Evolutionary conservation across 2,329 filamentous ascomycete species (phyloP), one percentile per base, ranked within the genome.

Genomic region (Fusarium praegraminearum): DNA sequence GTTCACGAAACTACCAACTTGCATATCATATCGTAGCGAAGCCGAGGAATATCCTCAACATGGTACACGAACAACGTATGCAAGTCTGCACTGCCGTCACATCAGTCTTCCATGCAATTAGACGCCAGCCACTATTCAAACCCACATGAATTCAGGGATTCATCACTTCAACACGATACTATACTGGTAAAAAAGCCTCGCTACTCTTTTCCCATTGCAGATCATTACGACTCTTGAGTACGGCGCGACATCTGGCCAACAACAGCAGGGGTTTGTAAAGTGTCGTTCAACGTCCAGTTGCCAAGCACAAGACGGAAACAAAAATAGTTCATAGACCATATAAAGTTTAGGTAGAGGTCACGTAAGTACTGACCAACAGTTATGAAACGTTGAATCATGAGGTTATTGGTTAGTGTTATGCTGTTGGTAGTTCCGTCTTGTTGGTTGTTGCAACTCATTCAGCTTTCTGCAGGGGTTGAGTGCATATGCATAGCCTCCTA

Each of bases 321-420:
- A 51, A 50, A 54, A 67, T 64, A 60, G 49, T 24, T 26, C 5
- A 12, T n/a, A 33, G 30, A 10, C 16, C 8, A 36, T 12, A 40
- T 38, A 63, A 54, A 26, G 60, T 51, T 47, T 24, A 50, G 35
- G 24, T 40, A 10, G 12, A 55, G 24, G 33, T 40, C 36, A 13
- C 30, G 43, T 20, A 65, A 55, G 26, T 44, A 24, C 33, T 22
- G 55, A 26, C 50, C 63, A 7, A 35, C 57, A 59, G 43, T 40
- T 57, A 47, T 52, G 67, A 70, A 70, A 70, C 67, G 9, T 3
- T 12, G 2, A 7, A 11, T 2, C 1, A 4, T 18, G 28, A 41
- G 22, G 5, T 10, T 24, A 69, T 69, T 72, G 75, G 82, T 22
- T 80, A 84, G 18, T 83, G 80, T 80, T 66, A 85, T 52, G 62